Conservation (phyloP, 345 rosid genomes). For the Salix udensis region DNA sequence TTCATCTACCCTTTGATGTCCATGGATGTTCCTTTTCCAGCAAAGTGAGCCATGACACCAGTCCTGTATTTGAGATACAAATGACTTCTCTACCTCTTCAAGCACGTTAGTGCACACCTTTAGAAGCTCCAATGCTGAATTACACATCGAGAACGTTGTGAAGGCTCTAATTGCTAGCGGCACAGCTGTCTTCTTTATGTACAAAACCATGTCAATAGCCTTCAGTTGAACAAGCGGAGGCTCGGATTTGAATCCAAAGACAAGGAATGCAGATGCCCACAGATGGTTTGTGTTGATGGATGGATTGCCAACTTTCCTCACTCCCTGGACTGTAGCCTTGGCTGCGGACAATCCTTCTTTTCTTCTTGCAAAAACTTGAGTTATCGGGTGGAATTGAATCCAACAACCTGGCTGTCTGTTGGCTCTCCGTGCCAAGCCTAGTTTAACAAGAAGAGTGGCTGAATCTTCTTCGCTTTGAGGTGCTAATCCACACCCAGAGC, state of each 20-base stretch:
- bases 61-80: slow-evolving; percentile 79
- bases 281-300: slow-evolving; percentile 59
- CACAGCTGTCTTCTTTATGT: slow-evolving; percentile 74
- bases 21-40: slow-evolving; percentile 66
- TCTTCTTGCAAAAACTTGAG: slow-evolving; percentile 57
- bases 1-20: slow-evolving; percentile 62
- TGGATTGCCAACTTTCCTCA: slow-evolving; percentile 51
- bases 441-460: slow-evolving; percentile 57
- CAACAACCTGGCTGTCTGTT: slow-evolving; percentile 61
- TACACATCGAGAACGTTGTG: slow-evolving; percentile 80
- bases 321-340: slow-evolving; percentile 61
- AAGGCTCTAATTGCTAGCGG: slow-evolving; percentile 81
- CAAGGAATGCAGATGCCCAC: slow-evolving; percentile 90
- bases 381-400: slow-evolving; percentile 78
- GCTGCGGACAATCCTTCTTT: slow-evolving; percentile 55
- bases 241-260: slow-evolving; percentile 83
- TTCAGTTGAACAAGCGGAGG: slow-evolving; percentile 73
- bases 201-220: slow-evolving; percentile 67
- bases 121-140: slow-evolving; percentile 72
- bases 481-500: slow-evolving; percentile 63
- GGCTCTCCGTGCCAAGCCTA: slow-evolving; percentile 64
- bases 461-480: slow-evolving; percentile 77
- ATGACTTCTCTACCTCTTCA: slow-evolving; percentile 89
- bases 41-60: slow-evolving; percentile 80
- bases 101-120: slow-evolving; percentile 85